Conservation (phyloP, 768 basidiomycete species). For the Lepiota venenata region DNA sequence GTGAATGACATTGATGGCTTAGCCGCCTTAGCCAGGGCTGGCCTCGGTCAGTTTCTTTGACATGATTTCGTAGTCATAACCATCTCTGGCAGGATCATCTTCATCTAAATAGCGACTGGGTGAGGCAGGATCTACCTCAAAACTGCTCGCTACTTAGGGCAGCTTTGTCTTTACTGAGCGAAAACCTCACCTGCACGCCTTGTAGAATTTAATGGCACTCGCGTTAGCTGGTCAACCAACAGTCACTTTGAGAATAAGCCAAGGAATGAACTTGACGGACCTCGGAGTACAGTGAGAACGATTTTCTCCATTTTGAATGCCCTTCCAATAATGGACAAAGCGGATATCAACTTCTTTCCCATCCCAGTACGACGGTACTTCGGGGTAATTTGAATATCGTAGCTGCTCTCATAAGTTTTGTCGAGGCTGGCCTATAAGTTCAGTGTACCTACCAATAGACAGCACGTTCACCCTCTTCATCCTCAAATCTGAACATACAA, state of each 20-base stretch:
- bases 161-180: neutral
- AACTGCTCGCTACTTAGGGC: conserved; percentile 32
- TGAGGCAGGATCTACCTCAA: conserved; percentile 48
- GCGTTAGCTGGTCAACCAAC: conserved; percentile 16
- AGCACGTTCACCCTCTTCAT: conserved; percentile 54
- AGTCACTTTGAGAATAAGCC: neutral
- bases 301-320: conserved; percentile 62
- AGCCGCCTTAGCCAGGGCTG: too few relatives aligned
- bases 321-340: conserved; percentile 46
- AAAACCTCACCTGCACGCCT: conserved; percentile 44
- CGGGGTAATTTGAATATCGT: conserved; percentile 67
- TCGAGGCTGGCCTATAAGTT: neutral
- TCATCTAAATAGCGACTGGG: conserved; percentile 32
- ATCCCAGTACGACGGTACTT: conserved; percentile 48
- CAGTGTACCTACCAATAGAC: conserved; percentile 74
- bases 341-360: conserved; percentile 51
- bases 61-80: conserved; percentile 45
- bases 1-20: neutral
- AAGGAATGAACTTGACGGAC: conserved; percentile 30
- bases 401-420: conserved; percentile 38
- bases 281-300: conserved; percentile 73
- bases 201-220: conserved; percentile 46
- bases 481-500: conserved; percentile 71
- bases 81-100: conserved; percentile 27
- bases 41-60: conserved; percentile 31